A percentile compares a stretch with the other conserved stretches of the same genome.
phyloP scores from a whole-genome alignment of 1,284 basidiomycete genomes.

The Moniliella sp. region DNA sequence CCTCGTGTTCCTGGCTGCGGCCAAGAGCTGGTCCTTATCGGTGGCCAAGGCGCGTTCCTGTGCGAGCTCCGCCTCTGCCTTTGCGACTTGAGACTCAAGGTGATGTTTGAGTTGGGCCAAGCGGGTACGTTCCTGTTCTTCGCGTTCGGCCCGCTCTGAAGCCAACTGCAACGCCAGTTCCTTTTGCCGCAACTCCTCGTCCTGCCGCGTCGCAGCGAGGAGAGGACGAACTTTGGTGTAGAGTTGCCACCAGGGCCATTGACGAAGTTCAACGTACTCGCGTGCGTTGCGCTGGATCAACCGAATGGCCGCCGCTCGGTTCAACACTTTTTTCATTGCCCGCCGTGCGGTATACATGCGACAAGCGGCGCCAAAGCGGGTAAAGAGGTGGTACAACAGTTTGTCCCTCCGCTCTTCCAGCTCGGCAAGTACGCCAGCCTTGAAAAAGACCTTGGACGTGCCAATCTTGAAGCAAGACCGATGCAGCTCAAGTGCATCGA shows the following conservation, averaged over 20 bases:
- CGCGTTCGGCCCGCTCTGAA: slow-evolving; percentile 26
- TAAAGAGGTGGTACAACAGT: slow-evolving; percentile 69
- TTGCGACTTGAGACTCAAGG: slow-evolving; percentile 19
- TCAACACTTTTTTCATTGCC: slow-evolving; percentile 81
- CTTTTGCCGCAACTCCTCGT: slow-evolving; percentile 73
- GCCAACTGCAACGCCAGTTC: slow-evolving; percentile 57
- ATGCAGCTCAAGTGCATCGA: slow-evolving; percentile 69
- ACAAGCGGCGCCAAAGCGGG: slow-evolving; percentile 61
- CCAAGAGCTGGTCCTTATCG: slow-evolving; percentile 67
- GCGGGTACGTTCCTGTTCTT: slow-evolving; percentile 34
- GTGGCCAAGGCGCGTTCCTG: slow-evolving; percentile 57
- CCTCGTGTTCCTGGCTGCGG: slow-evolving; percentile 60
- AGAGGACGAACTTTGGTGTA: slow-evolving; percentile 80
- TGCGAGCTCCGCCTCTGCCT: slow-evolving; percentile 55
- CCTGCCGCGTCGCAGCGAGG: slow-evolving; percentile 70
- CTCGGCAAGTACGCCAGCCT: slow-evolving; percentile 91
- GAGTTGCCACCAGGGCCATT: slow-evolving; percentile 99
- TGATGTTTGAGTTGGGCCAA: slow-evolving; percentile 17
- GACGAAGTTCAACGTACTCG: slow-evolving; percentile 55
- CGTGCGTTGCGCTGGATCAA: slow-evolving; percentile 84
- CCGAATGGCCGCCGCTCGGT: slow-evolving; percentile 68
- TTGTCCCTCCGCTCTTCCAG: slow-evolving; percentile 78
- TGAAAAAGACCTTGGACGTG: slow-evolving; percentile 96
- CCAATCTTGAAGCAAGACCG: slow-evolving; percentile 69
- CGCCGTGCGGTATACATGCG: slow-evolving; percentile 66